Conservation (phyloP, 176 grass and related monocot genomes). For the Cymbopogon citratus region DNA sequence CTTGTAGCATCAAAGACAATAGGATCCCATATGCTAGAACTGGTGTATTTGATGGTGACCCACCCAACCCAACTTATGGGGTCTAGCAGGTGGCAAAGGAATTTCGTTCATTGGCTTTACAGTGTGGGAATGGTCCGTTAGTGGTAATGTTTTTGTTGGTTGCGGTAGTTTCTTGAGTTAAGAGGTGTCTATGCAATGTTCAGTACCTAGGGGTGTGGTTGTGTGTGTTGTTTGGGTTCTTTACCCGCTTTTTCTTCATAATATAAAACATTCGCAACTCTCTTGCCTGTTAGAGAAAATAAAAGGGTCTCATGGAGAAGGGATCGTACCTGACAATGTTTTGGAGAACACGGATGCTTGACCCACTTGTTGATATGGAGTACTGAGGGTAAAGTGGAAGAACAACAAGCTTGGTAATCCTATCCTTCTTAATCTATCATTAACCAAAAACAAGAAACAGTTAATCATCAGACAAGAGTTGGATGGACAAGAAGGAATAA, state of each 20-base stretch:
- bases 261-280: background rate
- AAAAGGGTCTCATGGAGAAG: background rate
- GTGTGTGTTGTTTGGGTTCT: background rate
- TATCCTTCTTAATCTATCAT: constrained; percentile 91
- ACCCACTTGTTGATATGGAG: constrained; percentile 97
- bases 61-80: too few relatives aligned
- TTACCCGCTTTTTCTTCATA: background rate
- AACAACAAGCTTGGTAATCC: constrained; percentile 81
- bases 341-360: constrained; percentile 85
- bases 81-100: too few relatives aligned
- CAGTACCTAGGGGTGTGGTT: background rate
- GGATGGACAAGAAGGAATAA: background rate
- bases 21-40: background rate
- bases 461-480: constrained; percentile 15
- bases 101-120: too few relatives aligned
- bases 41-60: background rate
- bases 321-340: constrained; percentile 56
- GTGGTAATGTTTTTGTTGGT: background rate
- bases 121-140: background rate
- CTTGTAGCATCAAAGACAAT: background rate
- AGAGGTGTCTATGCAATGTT: background rate
- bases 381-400: constrained; percentile 97
- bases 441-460: constrained; percentile 15
- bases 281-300: background rate
- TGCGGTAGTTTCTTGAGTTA: background rate